Conservation (phyloP, 768 basidiomycete genomes). For the Leccinum truebloodii region DNA sequence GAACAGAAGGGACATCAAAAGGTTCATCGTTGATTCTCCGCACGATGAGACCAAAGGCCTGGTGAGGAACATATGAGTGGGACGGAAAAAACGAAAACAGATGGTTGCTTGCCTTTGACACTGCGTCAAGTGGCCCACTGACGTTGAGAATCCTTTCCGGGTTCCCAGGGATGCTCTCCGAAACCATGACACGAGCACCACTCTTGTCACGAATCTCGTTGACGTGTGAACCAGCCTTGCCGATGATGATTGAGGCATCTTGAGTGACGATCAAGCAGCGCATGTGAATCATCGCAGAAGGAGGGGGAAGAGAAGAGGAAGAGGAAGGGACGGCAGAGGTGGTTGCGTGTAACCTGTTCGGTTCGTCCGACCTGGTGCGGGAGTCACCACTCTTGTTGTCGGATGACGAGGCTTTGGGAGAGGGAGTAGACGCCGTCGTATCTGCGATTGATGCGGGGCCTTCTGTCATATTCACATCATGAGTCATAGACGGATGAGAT, state of each 20-base stretch:
- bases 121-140: slow-evolving; percentile 95
- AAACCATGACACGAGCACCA: slow-evolving; percentile 94
- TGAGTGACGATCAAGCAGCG: slow-evolving; percentile 98
- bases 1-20: slow-evolving; percentile 95
- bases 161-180: slow-evolving; percentile 97
- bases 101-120: slow-evolving; percentile 76
- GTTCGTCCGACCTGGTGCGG: slow-evolving; percentile 37
- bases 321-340: slow-evolving; percentile 53
- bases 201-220: slow-evolving; percentile 99
- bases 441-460: slow-evolving; percentile 38
- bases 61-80: slow-evolving; percentile 9
- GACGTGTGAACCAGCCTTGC: slow-evolving; percentile 92
- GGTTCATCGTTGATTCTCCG: slow-evolving; percentile 99
- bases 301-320: slow-evolving; percentile 48
- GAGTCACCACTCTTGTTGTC: slow-evolving; percentile 46
- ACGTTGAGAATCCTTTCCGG: slow-evolving; percentile 99
- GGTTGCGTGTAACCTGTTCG: slow-evolving; percentile 43
- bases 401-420: slow-evolving; percentile 48
- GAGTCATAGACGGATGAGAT: slow-evolving; percentile 39
- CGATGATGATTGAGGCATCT: slow-evolving; percentile 99
- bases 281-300: slow-evolving; percentile 92
- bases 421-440: slow-evolving; percentile 56
- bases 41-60: slow-evolving; percentile 99
- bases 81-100: background rate
- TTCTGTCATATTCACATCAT: slow-evolving; percentile 71